Percentiles rank a stretch among this genome's conserved stretches.
These are phyloP conservation scores for Ogataea dorogensis DNA, from an alignment of 805 yeast genomes.

Conservation along the genomic window DNA sequence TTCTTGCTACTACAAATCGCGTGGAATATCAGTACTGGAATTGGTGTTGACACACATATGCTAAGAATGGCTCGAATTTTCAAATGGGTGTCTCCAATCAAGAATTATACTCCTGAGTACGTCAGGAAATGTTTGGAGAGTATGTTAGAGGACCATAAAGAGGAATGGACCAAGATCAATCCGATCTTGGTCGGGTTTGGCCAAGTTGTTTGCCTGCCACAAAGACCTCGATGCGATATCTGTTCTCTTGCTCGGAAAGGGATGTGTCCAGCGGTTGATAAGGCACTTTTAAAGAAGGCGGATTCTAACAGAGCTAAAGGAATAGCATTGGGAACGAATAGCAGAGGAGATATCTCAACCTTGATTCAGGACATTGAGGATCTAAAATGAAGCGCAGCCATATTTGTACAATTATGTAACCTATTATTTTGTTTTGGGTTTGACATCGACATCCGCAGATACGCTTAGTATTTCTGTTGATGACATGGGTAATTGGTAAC, in stretches of 20 bases:
- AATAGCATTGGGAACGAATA: constrained; percentile 25
- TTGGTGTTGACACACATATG: constrained; percentile 94
- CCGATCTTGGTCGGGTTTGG: constrained; percentile 92
- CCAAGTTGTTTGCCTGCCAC: constrained; percentile 78
- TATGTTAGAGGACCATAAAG: constrained; percentile 62
- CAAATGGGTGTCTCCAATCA: constrained; percentile 61
- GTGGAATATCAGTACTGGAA: constrained; percentile 74
- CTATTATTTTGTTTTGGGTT: background rate
- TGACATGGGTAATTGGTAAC: constrained; percentile 31
- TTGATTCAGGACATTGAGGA: constrained; percentile 38
- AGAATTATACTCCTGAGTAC: constrained; percentile 66
- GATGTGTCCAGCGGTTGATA: constrained; percentile 59
- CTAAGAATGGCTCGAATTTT: constrained; percentile 78
- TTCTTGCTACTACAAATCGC: constrained; percentile 76
- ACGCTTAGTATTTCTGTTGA: constrained; percentile 31
- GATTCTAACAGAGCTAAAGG: constrained; percentile 24
- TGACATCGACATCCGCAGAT: constrained; percentile 26
- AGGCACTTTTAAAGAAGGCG: constrained; percentile 38
- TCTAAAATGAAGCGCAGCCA: constrained; percentile 5
- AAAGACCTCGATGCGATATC: constrained; percentile 66
- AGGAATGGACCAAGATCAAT: constrained; percentile 80
- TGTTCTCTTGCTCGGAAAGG: constrained; percentile 55
- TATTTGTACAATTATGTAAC: background rate
- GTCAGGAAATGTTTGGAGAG: constrained; percentile 66
- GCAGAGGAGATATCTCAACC: constrained; percentile 44